A percentile compares a stretch with the other conserved stretches of the same genome.
Evolutionary conservation across 1,139 yeast species (phyloP).

Genomic region (Magnusiomyces starmeri): DNA sequence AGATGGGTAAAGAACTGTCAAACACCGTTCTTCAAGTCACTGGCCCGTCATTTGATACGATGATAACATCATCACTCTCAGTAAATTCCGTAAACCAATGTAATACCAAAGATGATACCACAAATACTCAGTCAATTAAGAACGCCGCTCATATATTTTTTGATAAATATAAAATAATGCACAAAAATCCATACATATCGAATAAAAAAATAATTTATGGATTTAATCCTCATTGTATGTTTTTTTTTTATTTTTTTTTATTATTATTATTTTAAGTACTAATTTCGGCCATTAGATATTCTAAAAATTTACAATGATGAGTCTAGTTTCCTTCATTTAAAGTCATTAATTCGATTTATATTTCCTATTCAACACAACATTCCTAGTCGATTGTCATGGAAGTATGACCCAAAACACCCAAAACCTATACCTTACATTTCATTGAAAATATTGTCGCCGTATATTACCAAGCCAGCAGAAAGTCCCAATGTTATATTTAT

Average conservation of each 20-base stretch:
- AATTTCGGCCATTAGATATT: background rate
- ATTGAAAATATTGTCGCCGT: background rate
- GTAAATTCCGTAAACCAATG: no score
- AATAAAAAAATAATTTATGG: background rate
- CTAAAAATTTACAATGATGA: background rate
- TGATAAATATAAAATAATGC: background rate
- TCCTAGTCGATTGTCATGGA: constrained; percentile 9
- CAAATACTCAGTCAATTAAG: no score
- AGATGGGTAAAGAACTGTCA: background rate
- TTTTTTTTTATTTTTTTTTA: background rate
- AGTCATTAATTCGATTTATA: constrained; percentile 3
- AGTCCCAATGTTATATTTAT: background rate
- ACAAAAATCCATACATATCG: background rate
- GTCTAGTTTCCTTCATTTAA: background rate
- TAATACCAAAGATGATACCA: no score
- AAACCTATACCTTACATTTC: no score
- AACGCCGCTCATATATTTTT: background rate
- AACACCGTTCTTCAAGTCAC: background rate
- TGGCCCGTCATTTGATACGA: background rate
- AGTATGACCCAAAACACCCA: no score
- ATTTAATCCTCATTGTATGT: background rate
- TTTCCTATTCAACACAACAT: constrained; percentile 14
- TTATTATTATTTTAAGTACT: background rate
- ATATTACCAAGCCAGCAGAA: background rate
- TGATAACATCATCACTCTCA: no score